Conservation (phyloP, 768 basidiomycete species). For the Panellus pusillus region DNA sequence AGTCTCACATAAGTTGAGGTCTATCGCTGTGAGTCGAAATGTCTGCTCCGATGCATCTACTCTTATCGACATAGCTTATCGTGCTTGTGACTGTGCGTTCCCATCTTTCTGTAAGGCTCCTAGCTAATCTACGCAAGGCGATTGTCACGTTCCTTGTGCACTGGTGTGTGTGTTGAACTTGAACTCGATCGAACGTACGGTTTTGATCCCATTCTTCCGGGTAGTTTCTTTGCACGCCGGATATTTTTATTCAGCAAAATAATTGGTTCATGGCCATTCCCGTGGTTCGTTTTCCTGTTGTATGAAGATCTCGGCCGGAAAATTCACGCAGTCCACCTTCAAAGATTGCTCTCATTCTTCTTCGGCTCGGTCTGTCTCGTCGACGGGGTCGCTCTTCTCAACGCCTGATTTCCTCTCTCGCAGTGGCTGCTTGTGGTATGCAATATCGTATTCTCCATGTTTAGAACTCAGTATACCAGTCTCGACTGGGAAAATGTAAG, state of each 20-base stretch:
- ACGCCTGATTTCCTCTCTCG: too few species aligned
- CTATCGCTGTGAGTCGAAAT: conserved; percentile 11
- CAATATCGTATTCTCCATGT: too few species aligned
- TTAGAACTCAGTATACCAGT: too few species aligned
- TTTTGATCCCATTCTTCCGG: conserved; percentile 6
- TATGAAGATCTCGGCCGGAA: too few species aligned
- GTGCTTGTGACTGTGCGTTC: conserved; percentile 29
- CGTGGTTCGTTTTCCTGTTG: conserved; percentile 16
- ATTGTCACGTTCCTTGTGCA: conserved; percentile 43
- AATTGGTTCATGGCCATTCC: conserved; percentile 25
- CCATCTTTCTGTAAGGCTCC: background rate
- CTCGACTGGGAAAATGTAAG: too few species aligned
- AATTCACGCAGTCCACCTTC: too few species aligned
- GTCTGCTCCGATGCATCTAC: background rate
- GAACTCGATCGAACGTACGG: background rate
- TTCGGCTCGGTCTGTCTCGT: too few species aligned
- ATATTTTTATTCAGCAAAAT: conserved; percentile 33
- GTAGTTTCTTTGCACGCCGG: conserved; percentile 37
- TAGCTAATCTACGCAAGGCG: conserved; percentile 26
- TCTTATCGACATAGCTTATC: conserved; percentile 8
- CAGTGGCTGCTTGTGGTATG: too few species aligned
- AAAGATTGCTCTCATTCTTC: too few species aligned
- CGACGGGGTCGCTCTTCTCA: too few species aligned
- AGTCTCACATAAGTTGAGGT: background rate
- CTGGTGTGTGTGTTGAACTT: conserved; percentile 28